A percentile compares a stretch with the other conserved stretches of the same genome.
Evolutionary conservation across 2,329 filamentous ascomycete species (phyloP).

Genomic region (Leptographium radiaticola): DNA sequence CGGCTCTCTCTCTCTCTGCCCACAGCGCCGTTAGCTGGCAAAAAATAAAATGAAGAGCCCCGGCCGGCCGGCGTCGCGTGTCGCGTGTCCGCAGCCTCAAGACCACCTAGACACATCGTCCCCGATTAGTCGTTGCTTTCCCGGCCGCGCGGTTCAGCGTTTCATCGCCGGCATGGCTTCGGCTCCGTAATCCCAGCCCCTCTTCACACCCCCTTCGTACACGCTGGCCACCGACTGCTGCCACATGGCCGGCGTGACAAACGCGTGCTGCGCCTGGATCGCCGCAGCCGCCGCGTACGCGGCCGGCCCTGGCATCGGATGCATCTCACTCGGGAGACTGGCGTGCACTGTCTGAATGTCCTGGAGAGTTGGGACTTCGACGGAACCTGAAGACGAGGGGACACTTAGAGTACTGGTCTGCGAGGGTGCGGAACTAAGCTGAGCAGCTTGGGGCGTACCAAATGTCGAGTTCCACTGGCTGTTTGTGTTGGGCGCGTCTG

Average conservation of each 20-base stretch:
- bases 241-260: slow-evolving; percentile 62
- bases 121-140: neutral
- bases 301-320: slow-evolving; percentile 30
- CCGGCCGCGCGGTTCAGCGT: neutral
- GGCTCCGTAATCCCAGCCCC: slow-evolving; percentile 44
- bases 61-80: too few relatives aligned
- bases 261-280: slow-evolving; percentile 30
- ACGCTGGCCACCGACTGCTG: slow-evolving; percentile 58
- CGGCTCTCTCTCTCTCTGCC: neutral
- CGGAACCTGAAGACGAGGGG: slow-evolving; percentile 37
- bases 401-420: slow-evolving; percentile 39
- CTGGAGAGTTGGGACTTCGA: slow-evolving; percentile 40
- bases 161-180: slow-evolving; percentile 9
- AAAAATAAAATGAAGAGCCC: neutral
- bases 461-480: slow-evolving; percentile 96
- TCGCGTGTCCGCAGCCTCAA: too few relatives aligned
- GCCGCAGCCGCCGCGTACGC: slow-evolving; percentile 39
- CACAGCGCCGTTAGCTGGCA: neutral
- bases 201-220: slow-evolving; percentile 52
- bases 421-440: slow-evolving; percentile 27
- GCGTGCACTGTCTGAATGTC: slow-evolving; percentile 35
- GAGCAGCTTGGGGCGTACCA: slow-evolving; percentile 50
- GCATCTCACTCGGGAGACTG: slow-evolving; percentile 29
- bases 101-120: neutral
- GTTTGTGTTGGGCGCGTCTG: slow-evolving; percentile 2